Conservation (phyloP, 1,284 basidiomycete genomes). For the Rhodotorula sp. region DNA sequence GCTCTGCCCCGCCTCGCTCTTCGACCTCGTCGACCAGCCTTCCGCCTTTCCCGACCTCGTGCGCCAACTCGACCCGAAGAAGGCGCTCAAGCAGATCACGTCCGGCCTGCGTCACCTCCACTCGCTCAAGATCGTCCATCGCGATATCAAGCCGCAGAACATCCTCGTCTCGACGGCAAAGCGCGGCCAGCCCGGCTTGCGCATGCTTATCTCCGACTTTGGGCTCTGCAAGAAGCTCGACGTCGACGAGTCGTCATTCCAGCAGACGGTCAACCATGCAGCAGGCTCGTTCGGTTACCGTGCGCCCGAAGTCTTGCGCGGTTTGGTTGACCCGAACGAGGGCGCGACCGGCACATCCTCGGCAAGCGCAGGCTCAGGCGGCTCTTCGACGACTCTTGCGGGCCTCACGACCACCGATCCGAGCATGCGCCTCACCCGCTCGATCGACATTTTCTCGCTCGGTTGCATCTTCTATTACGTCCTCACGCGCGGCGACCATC, state of each 20-base stretch:
- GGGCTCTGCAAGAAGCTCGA: constrained; percentile 90
- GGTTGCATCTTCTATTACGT: constrained; percentile 92
- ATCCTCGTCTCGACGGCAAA: constrained; percentile 81
- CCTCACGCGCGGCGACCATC: constrained; percentile 80
- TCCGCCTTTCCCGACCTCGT: constrained; percentile 60
- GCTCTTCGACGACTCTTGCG: constrained; percentile 23
- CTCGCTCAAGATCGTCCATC: constrained; percentile 91
- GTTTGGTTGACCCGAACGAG: constrained; percentile 85
- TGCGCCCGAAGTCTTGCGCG: constrained; percentile 86
- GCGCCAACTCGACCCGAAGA: constrained; percentile 76
- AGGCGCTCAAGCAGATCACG: constrained; percentile 81
- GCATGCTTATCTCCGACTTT: constrained; percentile 94
- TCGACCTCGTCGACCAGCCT: constrained; percentile 84
- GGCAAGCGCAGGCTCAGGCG: constrained; percentile 21
- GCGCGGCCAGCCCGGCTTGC: constrained; percentile 52
- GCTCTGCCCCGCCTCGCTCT: constrained; percentile 89
- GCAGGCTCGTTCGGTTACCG: constrained; percentile 93
- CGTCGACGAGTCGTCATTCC: constrained; percentile 86
- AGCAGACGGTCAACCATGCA: constrained; percentile 65
- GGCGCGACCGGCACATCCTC: constrained; percentile 19
- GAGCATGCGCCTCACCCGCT: constrained; percentile 77
- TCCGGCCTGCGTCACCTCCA: constrained; percentile 87
- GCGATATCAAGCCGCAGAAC: constrained; percentile 98
- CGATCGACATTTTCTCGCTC: constrained; percentile 89
- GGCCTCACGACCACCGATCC: constrained; percentile 41